Conservation (phyloP, 2,329 filamentous ascomycete species). For the Pyrenochaeta sp. region DNA sequence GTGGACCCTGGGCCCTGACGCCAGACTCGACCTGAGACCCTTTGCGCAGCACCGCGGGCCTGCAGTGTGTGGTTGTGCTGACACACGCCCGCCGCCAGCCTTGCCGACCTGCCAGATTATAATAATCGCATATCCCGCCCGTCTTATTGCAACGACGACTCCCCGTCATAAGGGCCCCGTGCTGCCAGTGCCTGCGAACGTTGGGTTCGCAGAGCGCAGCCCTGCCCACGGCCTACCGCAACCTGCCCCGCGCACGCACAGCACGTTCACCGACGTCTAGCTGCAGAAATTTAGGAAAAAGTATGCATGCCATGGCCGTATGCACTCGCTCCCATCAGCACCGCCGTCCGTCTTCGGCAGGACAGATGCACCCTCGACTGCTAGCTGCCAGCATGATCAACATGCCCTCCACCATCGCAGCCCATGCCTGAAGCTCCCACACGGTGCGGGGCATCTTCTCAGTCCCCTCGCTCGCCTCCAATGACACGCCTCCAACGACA, state of each 20-base stretch:
- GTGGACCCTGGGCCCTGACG: constrained; percentile 27
- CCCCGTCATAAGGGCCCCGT: too few species aligned
- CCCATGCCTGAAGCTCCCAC: constrained; percentile 1
- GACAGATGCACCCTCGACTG: neutral
- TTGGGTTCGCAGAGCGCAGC: constrained; percentile 26
- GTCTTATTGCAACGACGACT: too few species aligned
- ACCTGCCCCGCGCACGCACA: constrained; percentile 2
- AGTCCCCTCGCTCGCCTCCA: constrained; percentile 10
- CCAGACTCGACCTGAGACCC: too few species aligned
- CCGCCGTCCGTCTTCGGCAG: constrained; percentile 16
- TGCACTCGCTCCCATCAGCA: constrained; percentile 33
- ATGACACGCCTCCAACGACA: constrained; percentile 7
- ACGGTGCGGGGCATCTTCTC: constrained; percentile 21
- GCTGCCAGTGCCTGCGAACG: constrained; percentile 27
- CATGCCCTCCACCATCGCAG: constrained; percentile 1
- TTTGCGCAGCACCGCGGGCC: too few species aligned
- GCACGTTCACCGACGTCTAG: too few species aligned
- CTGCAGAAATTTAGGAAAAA: constrained; percentile 28
- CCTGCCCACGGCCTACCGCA: constrained; percentile 12
- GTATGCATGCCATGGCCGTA: constrained; percentile 29
- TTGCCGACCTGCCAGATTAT: constrained; percentile 1
- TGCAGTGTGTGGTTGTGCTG: constrained; percentile 4
- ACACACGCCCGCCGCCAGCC: neutral
- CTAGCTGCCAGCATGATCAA: constrained; percentile 5
- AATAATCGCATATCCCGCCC: too few species aligned